Evolutionary conservation across 2,329 filamentous ascomycete genomes (phyloP), one percentile per base, ranked within the genome.

Genomic region (Pochonia chlamydosporia): DNA sequence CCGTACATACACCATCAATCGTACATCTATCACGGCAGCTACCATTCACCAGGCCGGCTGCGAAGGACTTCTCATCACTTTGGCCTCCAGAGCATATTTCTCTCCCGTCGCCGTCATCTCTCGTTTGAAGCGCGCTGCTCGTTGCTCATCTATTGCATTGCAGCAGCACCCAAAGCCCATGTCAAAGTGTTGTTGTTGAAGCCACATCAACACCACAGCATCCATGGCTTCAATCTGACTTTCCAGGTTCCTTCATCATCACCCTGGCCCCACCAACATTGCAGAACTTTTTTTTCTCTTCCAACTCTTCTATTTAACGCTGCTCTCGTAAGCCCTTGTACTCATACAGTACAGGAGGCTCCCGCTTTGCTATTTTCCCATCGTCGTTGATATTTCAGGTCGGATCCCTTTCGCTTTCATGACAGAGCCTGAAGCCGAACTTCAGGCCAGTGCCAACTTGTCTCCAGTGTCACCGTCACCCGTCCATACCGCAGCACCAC

Each of bases 371-470:
- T 52, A 18, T 50, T 51, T 43, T 47, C 28, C 31, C 41, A 11
- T 16, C 35, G 37, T 36, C 36, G 42, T 40, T 40, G n/a, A n/a
- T 20, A 50, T 44, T 43, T 33, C 45, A 31, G 49, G 51, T 30
- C 21, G 14, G 20, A 44, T 40, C 20, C 24, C 24, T 14, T 13
- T 50, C 52, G 43, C 39, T 54, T 68, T 70, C 62, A 77, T 78
- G 74, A 67, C 67, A 59, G 69, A 71, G 51, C 64, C 61, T 51
- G 63, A 71, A 49, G 70, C 72, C 40, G 66, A 73, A 59, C 58
- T 76, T 53, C 69, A 75, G 70, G 75, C 75, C 56, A 70, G 74
- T 56, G 75, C 75, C 64, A 68, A 73, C 61, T 65, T 79, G 48
- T 76, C 69, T 41, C 75, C 75, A 11, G 59, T 78, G 43, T 78